Base-by-base conservation (phyloP, 2,329 filamentous ascomycete species). In the Coniochaeta ligniaria region DNA sequence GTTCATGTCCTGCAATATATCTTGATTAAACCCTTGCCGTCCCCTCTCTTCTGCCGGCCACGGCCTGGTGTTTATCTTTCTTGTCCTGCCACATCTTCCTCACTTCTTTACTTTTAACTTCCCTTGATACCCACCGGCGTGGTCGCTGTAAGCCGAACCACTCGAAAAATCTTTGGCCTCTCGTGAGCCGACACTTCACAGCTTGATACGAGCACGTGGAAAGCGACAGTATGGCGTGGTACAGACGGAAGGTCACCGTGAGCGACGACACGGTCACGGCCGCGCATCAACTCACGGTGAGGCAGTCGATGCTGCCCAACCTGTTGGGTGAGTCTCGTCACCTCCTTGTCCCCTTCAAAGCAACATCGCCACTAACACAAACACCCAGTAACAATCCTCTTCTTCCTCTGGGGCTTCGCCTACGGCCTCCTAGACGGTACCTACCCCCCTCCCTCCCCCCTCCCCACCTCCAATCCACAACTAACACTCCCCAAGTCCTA, bases 361-460 rank as follows among this genome's bases (percentile, higher is more conserved):
- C 31, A 33, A 33, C 31, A 33, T 9, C 31, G 31, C 36, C 36
- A 38, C 36, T 38, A 16, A 38, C 36, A 12, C 16, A 16, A 4
- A 12, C 36, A 12, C 6, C 36, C 6, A 38, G 50, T 54, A 5
- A 54, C 50, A 8, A 28, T 58, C 31, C n/a, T 60, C 17, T 58
- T 60, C 28, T 56, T 59, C 26, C 33, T 60, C 57, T 61, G 59
- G 62, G 60, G 59, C 8, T 60, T 60, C 20, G 59, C 59, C 38
- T 57, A 57, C 22, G 47, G 41, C 22, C 80, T 78, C 28, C 80
- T 81, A 63, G 80, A 80, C 57, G 80, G 79, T n/a, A n/a, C n/a
- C n/a, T n/a, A n/a, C n/a, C n/a, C n/a, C n/a, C n/a, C n/a, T n/a
- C n/a, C n/a, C n/a, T n/a, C n/a, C n/a, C n/a, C n/a, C n/a, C n/a